Evolutionary conservation across 129 eudicot genomes (phyloP), one percentile per base, ranked within the genome.

Genomic region (Silybum marianum): DNA sequence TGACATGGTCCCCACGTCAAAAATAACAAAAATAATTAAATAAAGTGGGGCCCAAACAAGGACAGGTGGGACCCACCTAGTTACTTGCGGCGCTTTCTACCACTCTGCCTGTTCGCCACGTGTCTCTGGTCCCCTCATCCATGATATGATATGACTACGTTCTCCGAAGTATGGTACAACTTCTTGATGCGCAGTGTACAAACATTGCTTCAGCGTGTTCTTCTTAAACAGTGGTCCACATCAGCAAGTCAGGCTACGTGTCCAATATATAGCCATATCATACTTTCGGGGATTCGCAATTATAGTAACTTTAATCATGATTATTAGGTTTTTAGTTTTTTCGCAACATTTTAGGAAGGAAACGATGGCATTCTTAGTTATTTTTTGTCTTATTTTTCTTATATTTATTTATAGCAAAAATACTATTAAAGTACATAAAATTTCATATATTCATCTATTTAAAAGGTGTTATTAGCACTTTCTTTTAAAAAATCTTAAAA

Each of bases 81-180:
- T 71, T 71, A 71, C 75, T 71, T 48, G 75, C 75, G 75, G 75
- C 75, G 75, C 46, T 13, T 9, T 23, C 69, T 65, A 36, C 16
- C 75, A 36, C 18, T 36, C 48, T 71, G 12, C 9, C 2, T 34
- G 21, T 19, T 19, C 24, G 54, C 48, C 75, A 38, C 48, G 46
- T 36, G 54, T 71, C 25, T 1, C 13, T 38, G 75, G 75, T 34
- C 54, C 75, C 74, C 28, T 7, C 67, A 21, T 62, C 69, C 10
- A 62, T 62, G 69, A 70, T 70, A 16, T 70, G 74, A 32, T 34
- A 16, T 36, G 51, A 71, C 75, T 36, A 30, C 75, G 75, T 71
- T 30, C 54, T 71, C 1, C 2, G 7, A 11, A n/a, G 19, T 69
- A 6, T 12, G 73, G 73, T 69, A 69, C 73, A 69, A 58, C 30